Conservation (phyloP, 73 alveolate genomes). For the Blepharisma stoltei region DNA sequence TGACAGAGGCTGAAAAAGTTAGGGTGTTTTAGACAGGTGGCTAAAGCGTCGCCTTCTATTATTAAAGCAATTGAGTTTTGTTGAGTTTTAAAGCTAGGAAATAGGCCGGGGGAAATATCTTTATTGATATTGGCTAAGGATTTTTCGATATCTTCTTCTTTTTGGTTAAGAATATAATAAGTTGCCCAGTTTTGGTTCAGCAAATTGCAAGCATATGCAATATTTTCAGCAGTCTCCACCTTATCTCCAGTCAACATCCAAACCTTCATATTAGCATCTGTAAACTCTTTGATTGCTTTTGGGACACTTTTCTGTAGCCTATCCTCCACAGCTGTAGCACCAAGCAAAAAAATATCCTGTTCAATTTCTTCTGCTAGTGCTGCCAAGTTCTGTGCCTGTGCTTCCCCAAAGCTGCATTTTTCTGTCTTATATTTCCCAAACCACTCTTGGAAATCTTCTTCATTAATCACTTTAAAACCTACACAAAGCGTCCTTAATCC, state of each 20-base stretch:
- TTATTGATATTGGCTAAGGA: slow-evolving; percentile 5
- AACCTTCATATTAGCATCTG: slow-evolving; percentile 89
- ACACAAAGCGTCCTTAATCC: slow-evolving; percentile 83
- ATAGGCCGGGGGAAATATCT: not conserved
- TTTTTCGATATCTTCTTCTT: slow-evolving; percentile 7
- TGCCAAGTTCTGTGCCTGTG: slow-evolving; percentile 33
- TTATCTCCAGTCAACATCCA: slow-evolving; percentile 99
- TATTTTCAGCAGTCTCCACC: slow-evolving; percentile 95
- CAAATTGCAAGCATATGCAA: slow-evolving; percentile 87
- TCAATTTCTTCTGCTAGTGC: slow-evolving; percentile 65
- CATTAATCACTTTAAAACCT: slow-evolving; percentile 75
- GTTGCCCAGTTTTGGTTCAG: slow-evolving; percentile 59
- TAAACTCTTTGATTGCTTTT: slow-evolving; percentile 82
- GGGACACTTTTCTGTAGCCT: slow-evolving; percentile 93
- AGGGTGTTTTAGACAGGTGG: not conserved
- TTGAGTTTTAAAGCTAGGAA: not conserved
- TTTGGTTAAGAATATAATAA: not conserved
- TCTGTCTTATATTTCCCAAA: slow-evolving; percentile 22
- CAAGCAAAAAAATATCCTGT: slow-evolving; percentile 67
- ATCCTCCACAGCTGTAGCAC: slow-evolving; percentile 96
- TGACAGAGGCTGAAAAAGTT: slow-evolving; percentile 35
- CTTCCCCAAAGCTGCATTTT: slow-evolving; percentile 43
- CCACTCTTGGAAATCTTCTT: slow-evolving; percentile 49
- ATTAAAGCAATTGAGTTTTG: slow-evolving; percentile 19
- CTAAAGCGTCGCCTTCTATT: slow-evolving; percentile 53